Evolutionary conservation across 2,329 filamentous ascomycete genomes (phyloP).

Genomic region (Penicillium sp.): DNA sequence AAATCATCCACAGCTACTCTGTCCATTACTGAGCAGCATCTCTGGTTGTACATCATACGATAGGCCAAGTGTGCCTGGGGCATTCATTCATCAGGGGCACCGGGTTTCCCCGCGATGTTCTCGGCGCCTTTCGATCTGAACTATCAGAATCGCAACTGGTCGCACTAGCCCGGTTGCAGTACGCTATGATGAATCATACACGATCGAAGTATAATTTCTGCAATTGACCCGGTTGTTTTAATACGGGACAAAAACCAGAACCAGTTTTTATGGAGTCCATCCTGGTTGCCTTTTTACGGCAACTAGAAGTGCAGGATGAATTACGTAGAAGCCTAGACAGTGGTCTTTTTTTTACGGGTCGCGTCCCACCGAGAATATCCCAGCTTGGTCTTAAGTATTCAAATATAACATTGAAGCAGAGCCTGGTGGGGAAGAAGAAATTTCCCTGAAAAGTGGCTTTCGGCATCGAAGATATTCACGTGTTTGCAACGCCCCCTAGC

Average conservation of each 20-base stretch:
- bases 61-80: background rate
- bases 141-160: slow-evolving; percentile 25
- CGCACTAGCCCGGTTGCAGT: slow-evolving; percentile 16
- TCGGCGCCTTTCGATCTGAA: slow-evolving; percentile 26
- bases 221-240: slow-evolving; percentile 13
- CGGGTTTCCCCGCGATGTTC: slow-evolving; percentile 17
- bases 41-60: background rate
- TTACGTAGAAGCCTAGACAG: background rate
- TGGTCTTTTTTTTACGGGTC: background rate
- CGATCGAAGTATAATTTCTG: slow-evolving; percentile 15
- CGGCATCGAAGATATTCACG: slow-evolving; percentile 9
- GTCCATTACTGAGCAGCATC: background rate
- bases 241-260: background rate
- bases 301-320: slow-evolving; percentile 5
- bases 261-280: background rate
- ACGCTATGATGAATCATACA: slow-evolving; percentile 15
- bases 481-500: background rate
- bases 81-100: background rate
- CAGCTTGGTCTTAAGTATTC: background rate
- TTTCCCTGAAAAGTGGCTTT: slow-evolving; percentile 3
- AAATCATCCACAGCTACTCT: background rate
- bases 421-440: background rate
- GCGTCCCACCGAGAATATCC: background rate
- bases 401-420: background rate
- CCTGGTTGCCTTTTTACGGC: slow-evolving; percentile 10